A percentile compares a stretch with the other conserved stretches of the same genome.
Conservation (phyloP, 2,329 filamentous ascomycete species). For the Calonectria montana region DNA sequence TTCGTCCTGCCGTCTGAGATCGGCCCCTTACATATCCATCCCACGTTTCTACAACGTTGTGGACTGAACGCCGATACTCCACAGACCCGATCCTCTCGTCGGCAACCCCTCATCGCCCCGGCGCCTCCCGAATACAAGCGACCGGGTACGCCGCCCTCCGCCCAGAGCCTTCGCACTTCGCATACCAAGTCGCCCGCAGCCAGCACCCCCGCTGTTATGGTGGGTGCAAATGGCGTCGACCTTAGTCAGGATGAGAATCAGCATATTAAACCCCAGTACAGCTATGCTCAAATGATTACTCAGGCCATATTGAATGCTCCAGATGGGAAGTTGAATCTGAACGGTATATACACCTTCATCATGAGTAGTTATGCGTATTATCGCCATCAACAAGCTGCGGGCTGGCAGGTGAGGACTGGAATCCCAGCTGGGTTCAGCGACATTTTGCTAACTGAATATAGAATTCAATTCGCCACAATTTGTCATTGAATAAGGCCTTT, state of each 20-base stretch:
- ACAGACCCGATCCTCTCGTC: slow-evolving; percentile 43
- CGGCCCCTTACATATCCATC: slow-evolving; percentile 74
- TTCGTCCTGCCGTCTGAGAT: slow-evolving; percentile 89
- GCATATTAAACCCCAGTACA: slow-evolving; percentile 94
- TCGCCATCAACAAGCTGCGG: slow-evolving; percentile 77
- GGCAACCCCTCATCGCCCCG: slow-evolving; percentile 65
- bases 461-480: slow-evolving; percentile 97
- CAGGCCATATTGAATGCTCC: slow-evolving; percentile 91
- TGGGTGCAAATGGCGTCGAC: slow-evolving; percentile 70
- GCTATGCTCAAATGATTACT: slow-evolving; percentile 96
- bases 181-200: slow-evolving; percentile 47
- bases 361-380: slow-evolving; percentile 94
- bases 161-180: slow-evolving; percentile 42
- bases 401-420: slow-evolving; percentile 81
- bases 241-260: slow-evolving; percentile 85
- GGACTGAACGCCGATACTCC: slow-evolving; percentile 56
- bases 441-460: slow-evolving; percentile 47
- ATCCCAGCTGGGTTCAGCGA: not conserved
- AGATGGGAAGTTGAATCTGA: slow-evolving; percentile 90
- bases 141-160: slow-evolving; percentile 70
- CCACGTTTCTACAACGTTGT: slow-evolving; percentile 76
- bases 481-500: slow-evolving; percentile 95
- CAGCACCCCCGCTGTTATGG: slow-evolving; percentile 51
- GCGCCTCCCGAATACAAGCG: slow-evolving; percentile 70
- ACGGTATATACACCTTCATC: slow-evolving; percentile 95